These are phyloP conservation scores for sunflower (Helianthus annuus) DNA, from an alignment of 129 eudicot genomes.

Conservation along the genomic window DNA sequence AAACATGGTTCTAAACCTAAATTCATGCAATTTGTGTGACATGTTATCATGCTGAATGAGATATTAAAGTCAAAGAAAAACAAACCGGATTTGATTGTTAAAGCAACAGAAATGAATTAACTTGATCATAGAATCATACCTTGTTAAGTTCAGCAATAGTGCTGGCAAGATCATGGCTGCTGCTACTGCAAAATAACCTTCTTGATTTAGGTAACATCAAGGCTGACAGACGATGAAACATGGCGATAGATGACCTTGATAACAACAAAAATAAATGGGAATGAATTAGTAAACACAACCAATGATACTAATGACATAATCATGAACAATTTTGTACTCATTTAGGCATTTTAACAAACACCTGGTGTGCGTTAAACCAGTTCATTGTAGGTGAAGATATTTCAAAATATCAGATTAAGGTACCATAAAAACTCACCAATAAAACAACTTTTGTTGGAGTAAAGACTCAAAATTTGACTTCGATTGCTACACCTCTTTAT, in stretches of 20 bases:
- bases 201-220: slow-evolving; percentile 22
- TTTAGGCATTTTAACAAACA: slow-evolving; percentile 50
- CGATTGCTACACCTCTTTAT: neutral
- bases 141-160: slow-evolving; percentile 71
- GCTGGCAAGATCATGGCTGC: slow-evolving; percentile 46
- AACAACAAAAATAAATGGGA: neutral
- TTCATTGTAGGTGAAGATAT: neutral
- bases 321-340: slow-evolving; percentile 11
- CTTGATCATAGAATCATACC: slow-evolving; percentile 47
- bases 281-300: slow-evolving; percentile 7
- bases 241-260: slow-evolving; percentile 19
- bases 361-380: slow-evolving; percentile 19
- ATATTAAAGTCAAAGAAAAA: slow-evolving; percentile 3
- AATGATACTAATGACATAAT: slow-evolving; percentile 13
- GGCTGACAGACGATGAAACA: slow-evolving; percentile 29
- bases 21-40: slow-evolving; percentile 9
- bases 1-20: slow-evolving; percentile 11
- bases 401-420: neutral
- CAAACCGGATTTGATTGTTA: slow-evolving; percentile 1
- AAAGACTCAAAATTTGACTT: neutral
- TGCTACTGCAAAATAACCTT: slow-evolving; percentile 26
- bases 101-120: neutral
- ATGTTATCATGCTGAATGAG: neutral
- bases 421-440: slow-evolving; percentile 11
- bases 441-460: neutral